Evolutionary conservation across 2,329 filamentous ascomycete species (phyloP).

Genomic region (Aspergillus latus): DNA sequence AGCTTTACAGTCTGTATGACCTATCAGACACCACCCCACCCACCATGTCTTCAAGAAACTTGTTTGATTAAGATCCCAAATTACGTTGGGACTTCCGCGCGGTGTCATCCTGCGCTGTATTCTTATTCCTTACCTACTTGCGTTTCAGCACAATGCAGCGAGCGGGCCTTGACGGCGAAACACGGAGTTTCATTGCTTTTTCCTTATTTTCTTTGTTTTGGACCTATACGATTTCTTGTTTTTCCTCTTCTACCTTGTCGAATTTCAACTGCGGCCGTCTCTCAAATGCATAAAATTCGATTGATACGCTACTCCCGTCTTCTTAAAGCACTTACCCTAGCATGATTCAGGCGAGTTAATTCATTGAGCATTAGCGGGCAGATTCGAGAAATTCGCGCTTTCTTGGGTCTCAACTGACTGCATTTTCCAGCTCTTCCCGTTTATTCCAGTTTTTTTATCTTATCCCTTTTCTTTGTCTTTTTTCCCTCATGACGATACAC

Average conservation of each 20-base stretch:
- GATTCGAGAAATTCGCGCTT: background rate
- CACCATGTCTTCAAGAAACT: background rate
- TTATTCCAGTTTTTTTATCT: background rate
- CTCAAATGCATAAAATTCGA: background rate
- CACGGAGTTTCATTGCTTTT: constrained; percentile 28
- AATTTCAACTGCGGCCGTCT: background rate
- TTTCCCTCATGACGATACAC: constrained; percentile 15
- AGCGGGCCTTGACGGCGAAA: constrained; percentile 20
- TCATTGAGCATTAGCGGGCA: background rate
- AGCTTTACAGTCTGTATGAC: constrained; percentile 17
- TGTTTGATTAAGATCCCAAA: background rate
- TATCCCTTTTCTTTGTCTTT: background rate
- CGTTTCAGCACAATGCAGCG: constrained; percentile 17
- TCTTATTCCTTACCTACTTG: constrained; percentile 20
- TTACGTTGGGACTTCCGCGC: constrained; percentile 7
- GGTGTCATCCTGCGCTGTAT: constrained; percentile 27
- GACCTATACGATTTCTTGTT: background rate
- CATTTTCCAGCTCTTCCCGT: background rate
- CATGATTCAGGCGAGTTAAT: background rate
- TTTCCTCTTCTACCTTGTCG: background rate
- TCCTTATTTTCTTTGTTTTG: background rate
- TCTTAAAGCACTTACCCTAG: background rate
- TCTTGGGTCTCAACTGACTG: background rate
- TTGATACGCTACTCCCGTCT: background rate
- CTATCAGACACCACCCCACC: background rate